Evolutionary conservation across 2,329 filamentous ascomycete genomes (phyloP).

Genomic region (Aspergillus glaucus): DNA sequence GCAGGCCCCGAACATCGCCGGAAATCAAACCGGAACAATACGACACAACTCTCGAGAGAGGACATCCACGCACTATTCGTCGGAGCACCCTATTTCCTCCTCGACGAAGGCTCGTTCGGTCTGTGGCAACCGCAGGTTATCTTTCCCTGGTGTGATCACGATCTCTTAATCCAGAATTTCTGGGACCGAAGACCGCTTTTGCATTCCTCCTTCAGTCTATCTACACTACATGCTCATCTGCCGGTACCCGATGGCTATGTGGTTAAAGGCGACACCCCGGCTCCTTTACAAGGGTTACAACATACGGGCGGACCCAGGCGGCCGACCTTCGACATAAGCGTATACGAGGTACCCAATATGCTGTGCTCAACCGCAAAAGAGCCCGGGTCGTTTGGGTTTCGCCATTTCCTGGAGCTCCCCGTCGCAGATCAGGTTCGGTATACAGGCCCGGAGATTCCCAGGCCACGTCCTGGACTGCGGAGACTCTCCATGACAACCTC

Average conservation of each 20-base stretch:
- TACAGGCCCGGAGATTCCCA: constrained; percentile 15
- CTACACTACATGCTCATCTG: constrained; percentile 40
- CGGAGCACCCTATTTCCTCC: constrained; percentile 39
- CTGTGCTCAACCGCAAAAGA: constrained; percentile 40
- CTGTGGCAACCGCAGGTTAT: constrained; percentile 39
- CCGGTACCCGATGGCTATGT: constrained; percentile 34
- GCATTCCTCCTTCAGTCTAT: constrained; percentile 37
- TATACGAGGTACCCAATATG: constrained; percentile 47
- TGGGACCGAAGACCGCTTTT: constrained; percentile 34
- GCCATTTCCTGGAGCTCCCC: constrained; percentile 43
- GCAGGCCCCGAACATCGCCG: no score
- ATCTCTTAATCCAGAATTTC: constrained; percentile 33
- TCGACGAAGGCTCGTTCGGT: constrained; percentile 36
- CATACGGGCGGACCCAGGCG: constrained; percentile 23
- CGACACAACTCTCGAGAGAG: constrained; percentile 13
- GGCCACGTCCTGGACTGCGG: constrained; percentile 12
- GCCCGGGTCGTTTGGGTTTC: constrained; percentile 42
- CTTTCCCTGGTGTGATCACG: constrained; percentile 39
- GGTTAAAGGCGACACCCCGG: constrained; percentile 22
- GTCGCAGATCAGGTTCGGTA: constrained; percentile 32
- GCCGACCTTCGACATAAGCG: constrained; percentile 38
- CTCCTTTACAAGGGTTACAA: constrained; percentile 17
- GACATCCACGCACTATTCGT: constrained; percentile 39
- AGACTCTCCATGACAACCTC: constrained; percentile 18
- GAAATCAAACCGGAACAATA: no score